Evolutionary conservation across 345 rosid genomes (phyloP).

Genomic region (Anacardium occidentale): DNA sequence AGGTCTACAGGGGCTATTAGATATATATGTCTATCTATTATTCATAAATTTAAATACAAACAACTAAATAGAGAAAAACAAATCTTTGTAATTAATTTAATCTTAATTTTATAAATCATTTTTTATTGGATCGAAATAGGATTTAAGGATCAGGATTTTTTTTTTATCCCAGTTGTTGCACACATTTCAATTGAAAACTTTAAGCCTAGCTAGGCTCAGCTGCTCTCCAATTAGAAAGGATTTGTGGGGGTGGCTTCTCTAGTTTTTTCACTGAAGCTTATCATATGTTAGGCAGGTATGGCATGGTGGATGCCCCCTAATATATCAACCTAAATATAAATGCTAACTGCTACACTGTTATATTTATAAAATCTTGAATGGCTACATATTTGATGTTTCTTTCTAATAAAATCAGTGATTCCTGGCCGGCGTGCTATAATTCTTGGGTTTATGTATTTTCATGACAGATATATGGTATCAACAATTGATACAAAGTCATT

Average conservation of each 20-base stretch:
- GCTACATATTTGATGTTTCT: neutral
- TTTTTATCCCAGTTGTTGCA: conserved; percentile 7
- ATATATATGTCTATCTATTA: too few species aligned
- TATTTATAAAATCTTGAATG: neutral
- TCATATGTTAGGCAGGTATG: neutral
- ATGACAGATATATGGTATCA: neutral
- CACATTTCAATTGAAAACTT: neutral
- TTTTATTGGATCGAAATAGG: too few species aligned
- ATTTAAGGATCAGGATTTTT: too few species aligned
- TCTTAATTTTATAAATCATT: too few species aligned
- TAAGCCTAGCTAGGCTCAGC: neutral
- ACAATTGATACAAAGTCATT: neutral
- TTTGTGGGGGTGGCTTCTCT: neutral
- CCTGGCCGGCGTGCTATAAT: neutral
- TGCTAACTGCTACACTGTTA: neutral
- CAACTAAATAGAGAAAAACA: too few species aligned
- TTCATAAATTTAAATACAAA: too few species aligned
- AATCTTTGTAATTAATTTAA: too few species aligned
- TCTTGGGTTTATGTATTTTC: neutral
- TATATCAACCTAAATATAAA: conserved; percentile 1
- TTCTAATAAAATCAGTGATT: neutral
- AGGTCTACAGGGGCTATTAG: too few species aligned
- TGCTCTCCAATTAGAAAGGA: neutral
- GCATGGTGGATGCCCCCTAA: neutral
- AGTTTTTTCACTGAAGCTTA: neutral